Evolutionary conservation across 2,329 filamentous ascomycete species (phyloP).

Genomic region (Talaromyces verruculosus): DNA sequence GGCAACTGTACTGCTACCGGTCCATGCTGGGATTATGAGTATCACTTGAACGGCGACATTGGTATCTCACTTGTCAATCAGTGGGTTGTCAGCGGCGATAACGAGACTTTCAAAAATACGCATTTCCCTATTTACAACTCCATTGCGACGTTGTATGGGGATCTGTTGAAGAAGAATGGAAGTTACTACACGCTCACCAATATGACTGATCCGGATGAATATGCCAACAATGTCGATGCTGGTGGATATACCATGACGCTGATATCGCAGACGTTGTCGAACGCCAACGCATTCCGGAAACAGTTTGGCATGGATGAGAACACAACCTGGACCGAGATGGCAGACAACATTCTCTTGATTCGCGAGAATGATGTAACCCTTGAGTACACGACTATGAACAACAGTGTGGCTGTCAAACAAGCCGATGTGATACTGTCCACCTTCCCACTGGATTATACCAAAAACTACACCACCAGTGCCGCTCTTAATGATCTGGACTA

Average conservation of each 20-base stretch:
- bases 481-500: conserved; percentile 63
- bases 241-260: conserved; percentile 68
- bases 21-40: conserved; percentile 69
- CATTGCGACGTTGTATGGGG: conserved; percentile 60
- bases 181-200: conserved; percentile 58
- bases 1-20: conserved; percentile 67
- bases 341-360: conserved; percentile 57
- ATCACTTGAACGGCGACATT: conserved; percentile 70
- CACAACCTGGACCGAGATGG: conserved; percentile 58
- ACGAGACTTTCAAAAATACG: conserved; percentile 53
- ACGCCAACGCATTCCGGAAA: conserved; percentile 58
- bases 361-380: conserved; percentile 61
- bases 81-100: conserved; percentile 61
- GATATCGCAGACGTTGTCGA: conserved; percentile 56
- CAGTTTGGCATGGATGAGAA: conserved; percentile 58
- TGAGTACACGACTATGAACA: conserved; percentile 67
- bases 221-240: conserved; percentile 66
- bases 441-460: conserved; percentile 62
- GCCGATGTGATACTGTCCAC: conserved; percentile 68
- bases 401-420: conserved; percentile 66
- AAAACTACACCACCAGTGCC: conserved; percentile 52
- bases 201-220: conserved; percentile 72
- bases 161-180: conserved; percentile 61
- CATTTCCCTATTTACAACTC: conserved; percentile 66
- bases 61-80: conserved; percentile 63